These are phyloP conservation scores for Phytophthora vignae DNA, from an alignment of 352 stramenopile species.

Conservation along the genomic window DNA sequence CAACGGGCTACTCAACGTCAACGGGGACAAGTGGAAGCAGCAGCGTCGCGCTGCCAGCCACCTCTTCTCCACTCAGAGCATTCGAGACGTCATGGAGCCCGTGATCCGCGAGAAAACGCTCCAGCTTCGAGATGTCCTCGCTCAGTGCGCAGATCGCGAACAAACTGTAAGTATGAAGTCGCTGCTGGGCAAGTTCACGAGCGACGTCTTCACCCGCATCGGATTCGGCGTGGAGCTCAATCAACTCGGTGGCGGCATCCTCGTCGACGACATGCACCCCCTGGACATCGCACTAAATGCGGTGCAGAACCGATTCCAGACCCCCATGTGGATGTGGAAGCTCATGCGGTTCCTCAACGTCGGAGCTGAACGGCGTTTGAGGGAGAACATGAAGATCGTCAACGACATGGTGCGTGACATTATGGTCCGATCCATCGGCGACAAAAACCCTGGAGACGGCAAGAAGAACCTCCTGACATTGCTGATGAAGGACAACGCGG, in stretches of 20 bases:
- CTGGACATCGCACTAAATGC: constrained; percentile 44
- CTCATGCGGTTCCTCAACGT: constrained; percentile 39
- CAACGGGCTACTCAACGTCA: constrained; percentile 51
- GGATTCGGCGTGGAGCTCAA: constrained; percentile 68
- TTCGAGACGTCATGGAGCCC: constrained; percentile 34
- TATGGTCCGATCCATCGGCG: constrained; percentile 46
- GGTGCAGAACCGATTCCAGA: constrained; percentile 54
- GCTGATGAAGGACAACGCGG: constrained; percentile 39
- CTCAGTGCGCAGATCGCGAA: neutral
- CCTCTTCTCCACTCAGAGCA: constrained; percentile 58
- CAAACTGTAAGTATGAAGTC: constrained; percentile 37
- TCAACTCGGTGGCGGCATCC: constrained; percentile 29
- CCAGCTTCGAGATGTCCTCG: constrained; percentile 37
- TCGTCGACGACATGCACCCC: constrained; percentile 28
- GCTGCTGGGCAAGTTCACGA: constrained; percentile 59
- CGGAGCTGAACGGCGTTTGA: constrained; percentile 30
- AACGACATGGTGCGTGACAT: constrained; percentile 46
- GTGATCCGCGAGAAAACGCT: constrained; percentile 34
- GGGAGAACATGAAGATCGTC: constrained; percentile 38
- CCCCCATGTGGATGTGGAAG: constrained; percentile 47
- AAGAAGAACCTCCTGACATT: constrained; percentile 44
- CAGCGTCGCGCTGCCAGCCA: constrained; percentile 73
- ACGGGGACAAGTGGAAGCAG: constrained; percentile 48
- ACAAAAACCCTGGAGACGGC: neutral
- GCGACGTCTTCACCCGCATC: constrained; percentile 74